phyloP scores from a whole-genome alignment of 371 early-diverging fungal species.

The Coemansia sp. region DNA sequence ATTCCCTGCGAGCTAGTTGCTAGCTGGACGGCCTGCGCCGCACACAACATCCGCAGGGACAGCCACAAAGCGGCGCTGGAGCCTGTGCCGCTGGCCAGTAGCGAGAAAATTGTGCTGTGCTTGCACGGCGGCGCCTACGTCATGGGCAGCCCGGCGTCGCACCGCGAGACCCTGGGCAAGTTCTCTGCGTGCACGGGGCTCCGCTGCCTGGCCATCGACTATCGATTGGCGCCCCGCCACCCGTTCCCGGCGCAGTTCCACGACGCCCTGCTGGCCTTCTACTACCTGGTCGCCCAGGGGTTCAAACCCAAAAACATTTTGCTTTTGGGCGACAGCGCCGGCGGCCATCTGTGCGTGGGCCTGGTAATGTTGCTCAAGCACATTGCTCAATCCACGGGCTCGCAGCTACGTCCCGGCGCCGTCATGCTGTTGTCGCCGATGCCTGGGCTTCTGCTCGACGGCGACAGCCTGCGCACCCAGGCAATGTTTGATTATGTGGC shows the following conservation, averaged over 20 bases:
- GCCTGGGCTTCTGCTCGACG: background rate
- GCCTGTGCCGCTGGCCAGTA: constrained; percentile 9
- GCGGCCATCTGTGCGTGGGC: constrained; percentile 30
- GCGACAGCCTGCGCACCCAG: constrained; percentile 1
- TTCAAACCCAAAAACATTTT: constrained; percentile 35
- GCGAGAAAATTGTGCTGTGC: constrained; percentile 32
- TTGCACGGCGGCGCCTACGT: constrained; percentile 48
- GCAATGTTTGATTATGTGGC: constrained; percentile 10
- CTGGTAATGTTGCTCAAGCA: constrained; percentile 24
- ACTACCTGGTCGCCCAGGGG: constrained; percentile 17
- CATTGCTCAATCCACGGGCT: background rate
- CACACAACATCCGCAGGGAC: background rate
- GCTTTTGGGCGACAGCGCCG: constrained; percentile 46
- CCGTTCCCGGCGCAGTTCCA: constrained; percentile 50
- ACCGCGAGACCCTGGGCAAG: constrained; percentile 18
- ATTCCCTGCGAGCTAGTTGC: constrained; percentile 19
- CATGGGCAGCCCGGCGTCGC: constrained; percentile 24
- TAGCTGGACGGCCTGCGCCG: constrained; percentile 12
- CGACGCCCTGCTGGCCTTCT: constrained; percentile 37
- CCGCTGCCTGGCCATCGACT: constrained; percentile 34
- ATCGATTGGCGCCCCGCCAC: constrained; percentile 42
- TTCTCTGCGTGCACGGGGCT: constrained; percentile 2
- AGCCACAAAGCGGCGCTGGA: constrained; percentile 1
- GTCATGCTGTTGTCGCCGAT: constrained; percentile 17
- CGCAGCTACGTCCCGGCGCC: background rate